phyloP scores from a whole-genome alignment of 164 flowering plant species.

The Amborella trichopoda region DNA sequence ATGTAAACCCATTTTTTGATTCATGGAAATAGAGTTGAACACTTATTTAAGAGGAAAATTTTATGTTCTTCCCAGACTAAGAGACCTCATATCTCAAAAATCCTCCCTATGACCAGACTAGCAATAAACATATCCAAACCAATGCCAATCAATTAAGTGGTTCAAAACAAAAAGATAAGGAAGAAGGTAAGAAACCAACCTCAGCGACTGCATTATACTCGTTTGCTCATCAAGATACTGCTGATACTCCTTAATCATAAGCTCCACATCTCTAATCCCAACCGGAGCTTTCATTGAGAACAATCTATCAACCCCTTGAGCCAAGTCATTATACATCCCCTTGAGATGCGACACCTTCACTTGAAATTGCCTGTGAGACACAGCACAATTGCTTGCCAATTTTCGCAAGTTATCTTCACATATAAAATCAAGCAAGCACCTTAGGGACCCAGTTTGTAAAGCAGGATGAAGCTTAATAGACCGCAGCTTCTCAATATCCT shows the following conservation, averaged over 20 bases:
- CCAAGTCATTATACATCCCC: constrained; percentile 62
- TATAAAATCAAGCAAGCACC: constrained; percentile 77
- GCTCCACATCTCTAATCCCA: constrained; percentile 48
- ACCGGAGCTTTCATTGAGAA: constrained; percentile 39
- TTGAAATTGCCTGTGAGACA: constrained; percentile 81
- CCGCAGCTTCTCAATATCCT: constrained; percentile 64
- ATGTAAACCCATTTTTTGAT: no score
- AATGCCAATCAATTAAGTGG: neutral
- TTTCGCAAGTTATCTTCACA: constrained; percentile 77
- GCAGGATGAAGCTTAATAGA: constrained; percentile 66
- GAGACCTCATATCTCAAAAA: no score
- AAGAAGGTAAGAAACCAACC: constrained; percentile 36
- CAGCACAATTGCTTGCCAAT: constrained; percentile 48
- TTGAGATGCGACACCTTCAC: constrained; percentile 67
- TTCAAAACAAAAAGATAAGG: neutral
- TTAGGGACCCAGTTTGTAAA: constrained; percentile 50
- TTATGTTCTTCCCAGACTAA: no score
- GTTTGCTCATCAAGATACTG: constrained; percentile 59
- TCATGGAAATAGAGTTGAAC: no score
- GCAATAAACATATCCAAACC: no score
- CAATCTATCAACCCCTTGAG: constrained; percentile 66
- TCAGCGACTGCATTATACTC: constrained; percentile 89
- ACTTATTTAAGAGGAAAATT: no score
- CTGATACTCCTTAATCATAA: constrained; percentile 57
- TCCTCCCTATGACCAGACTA: no score